Evolutionary conservation across 169 alveolate genomes (phyloP).

Genomic region (Plasmodium yoelii): DNA sequence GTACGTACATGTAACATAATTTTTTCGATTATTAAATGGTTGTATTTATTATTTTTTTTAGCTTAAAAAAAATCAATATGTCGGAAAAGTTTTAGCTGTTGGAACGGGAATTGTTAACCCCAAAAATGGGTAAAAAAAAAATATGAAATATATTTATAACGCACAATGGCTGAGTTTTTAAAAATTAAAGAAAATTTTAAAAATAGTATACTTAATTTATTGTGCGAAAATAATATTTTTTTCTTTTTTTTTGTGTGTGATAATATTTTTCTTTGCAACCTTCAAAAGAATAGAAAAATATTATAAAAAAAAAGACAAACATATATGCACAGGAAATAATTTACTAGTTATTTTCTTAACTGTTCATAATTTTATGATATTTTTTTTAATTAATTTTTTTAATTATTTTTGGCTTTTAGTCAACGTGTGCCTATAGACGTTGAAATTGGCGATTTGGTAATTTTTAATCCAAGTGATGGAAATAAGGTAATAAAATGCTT

Average conservation of each 20-base stretch:
- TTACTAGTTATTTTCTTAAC: background rate
- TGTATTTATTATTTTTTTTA: background rate
- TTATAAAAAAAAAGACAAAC: slow-evolving; percentile 28
- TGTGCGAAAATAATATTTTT: slow-evolving; percentile 52
- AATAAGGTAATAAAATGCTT: slow-evolving; percentile 22
- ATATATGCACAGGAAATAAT: slow-evolving; percentile 7
- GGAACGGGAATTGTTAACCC: slow-evolving; percentile 68
- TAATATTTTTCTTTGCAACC: slow-evolving; percentile 7
- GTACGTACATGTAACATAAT: background rate
- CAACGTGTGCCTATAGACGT: slow-evolving; percentile 71
- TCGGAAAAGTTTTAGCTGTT: slow-evolving; percentile 62
- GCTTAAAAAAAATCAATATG: slow-evolving; percentile 60
- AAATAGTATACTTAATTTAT: slow-evolving; percentile 44
- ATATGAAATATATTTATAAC: background rate
- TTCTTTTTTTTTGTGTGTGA: slow-evolving; percentile 49
- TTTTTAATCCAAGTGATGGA: slow-evolving; percentile 75
- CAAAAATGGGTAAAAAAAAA: slow-evolving; percentile 61
- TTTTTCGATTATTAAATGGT: background rate
- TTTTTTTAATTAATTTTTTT: background rate
- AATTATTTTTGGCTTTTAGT: slow-evolving; percentile 6
- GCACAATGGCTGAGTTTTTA: slow-evolving; percentile 76
- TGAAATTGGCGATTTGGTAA: slow-evolving; percentile 61
- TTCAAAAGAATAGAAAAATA: slow-evolving; percentile 11
- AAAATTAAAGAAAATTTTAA: slow-evolving; percentile 55
- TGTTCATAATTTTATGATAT: slow-evolving; percentile 5